Percentiles rank a stretch among this genome's conserved stretches.
phyloP scores from a whole-genome alignment of 257 asterid genomes.

The Plantago major region DNA sequence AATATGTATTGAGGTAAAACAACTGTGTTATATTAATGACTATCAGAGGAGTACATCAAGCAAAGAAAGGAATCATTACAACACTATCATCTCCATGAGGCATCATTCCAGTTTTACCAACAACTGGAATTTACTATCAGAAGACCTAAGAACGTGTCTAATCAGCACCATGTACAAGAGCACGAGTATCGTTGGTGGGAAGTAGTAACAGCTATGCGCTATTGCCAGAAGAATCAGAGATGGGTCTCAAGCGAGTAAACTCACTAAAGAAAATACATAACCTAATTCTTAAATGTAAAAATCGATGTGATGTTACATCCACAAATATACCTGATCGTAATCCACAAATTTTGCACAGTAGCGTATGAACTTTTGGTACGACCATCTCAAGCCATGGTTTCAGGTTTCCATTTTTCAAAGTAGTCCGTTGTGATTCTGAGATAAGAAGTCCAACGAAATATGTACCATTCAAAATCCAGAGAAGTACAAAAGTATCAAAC shows the following conservation, averaged over 20 bases:
- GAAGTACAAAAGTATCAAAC: too few relatives aligned
- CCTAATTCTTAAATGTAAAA: conserved; percentile 12
- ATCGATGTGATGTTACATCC: conserved; percentile 75
- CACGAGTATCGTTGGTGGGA: conserved; percentile 7
- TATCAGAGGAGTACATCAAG: too few relatives aligned
- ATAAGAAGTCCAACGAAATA: too few relatives aligned
- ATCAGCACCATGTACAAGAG: conserved; percentile 30
- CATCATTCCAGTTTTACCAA: too few relatives aligned
- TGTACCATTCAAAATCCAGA: too few relatives aligned
- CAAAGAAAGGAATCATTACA: too few relatives aligned
- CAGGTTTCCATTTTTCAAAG: conserved; percentile 93
- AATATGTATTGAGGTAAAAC: too few relatives aligned
- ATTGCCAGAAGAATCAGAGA: conserved; percentile 2
- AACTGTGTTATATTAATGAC: too few relatives aligned
- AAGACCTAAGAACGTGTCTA: too few relatives aligned
- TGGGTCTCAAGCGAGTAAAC: conserved; percentile 18
- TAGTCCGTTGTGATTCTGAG: conserved; percentile 75
- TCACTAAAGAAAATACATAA: conserved; percentile 12
- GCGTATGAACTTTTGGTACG: conserved; percentile 65
- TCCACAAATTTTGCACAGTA: conserved; percentile 71
- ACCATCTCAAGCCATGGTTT: conserved; percentile 97
- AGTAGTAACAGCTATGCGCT: conserved; percentile 15
- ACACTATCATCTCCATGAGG: too few relatives aligned
- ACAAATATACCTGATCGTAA: conserved; percentile 59
- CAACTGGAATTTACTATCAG: too few relatives aligned